Evolutionary conservation across 2,329 filamentous ascomycete genomes (phyloP).

Genomic region (Claviceps humidiphila): DNA sequence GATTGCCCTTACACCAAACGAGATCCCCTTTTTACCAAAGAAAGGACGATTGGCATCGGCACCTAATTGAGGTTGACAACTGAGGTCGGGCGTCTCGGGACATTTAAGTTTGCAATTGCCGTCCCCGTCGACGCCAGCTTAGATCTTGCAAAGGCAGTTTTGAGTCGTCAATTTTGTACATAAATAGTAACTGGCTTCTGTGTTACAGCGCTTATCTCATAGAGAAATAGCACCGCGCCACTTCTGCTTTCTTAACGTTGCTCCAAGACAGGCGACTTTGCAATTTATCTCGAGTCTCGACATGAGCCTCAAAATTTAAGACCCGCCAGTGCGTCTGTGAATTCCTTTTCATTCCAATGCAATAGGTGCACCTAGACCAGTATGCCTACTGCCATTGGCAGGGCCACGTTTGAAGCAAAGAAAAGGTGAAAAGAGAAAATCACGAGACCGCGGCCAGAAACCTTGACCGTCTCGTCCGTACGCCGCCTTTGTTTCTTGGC

Average conservation of each 20-base stretch:
- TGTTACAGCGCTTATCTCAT: background rate
- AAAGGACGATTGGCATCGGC: background rate
- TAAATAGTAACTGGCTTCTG: too few species aligned
- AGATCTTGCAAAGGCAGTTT: background rate
- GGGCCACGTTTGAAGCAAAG: background rate
- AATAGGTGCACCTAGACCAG: background rate
- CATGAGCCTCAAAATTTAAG: background rate
- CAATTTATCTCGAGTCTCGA: background rate
- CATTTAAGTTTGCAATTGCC: background rate
- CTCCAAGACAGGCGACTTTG: background rate
- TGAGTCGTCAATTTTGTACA: background rate
- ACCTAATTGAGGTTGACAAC: background rate
- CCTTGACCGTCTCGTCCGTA: background rate
- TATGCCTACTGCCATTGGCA: background rate
- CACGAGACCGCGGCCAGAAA: background rate
- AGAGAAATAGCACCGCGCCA: background rate
- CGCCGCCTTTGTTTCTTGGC: background rate
- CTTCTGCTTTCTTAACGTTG: background rate
- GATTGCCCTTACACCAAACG: background rate
- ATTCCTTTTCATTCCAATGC: background rate
- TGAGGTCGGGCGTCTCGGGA: background rate
- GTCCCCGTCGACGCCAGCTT: background rate
- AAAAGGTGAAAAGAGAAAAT: background rate
- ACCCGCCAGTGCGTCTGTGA: background rate
- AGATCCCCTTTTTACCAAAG: background rate